Conservation (phyloP, 1,284 basidiomycete species). For the Phylloporus sp. region DNA sequence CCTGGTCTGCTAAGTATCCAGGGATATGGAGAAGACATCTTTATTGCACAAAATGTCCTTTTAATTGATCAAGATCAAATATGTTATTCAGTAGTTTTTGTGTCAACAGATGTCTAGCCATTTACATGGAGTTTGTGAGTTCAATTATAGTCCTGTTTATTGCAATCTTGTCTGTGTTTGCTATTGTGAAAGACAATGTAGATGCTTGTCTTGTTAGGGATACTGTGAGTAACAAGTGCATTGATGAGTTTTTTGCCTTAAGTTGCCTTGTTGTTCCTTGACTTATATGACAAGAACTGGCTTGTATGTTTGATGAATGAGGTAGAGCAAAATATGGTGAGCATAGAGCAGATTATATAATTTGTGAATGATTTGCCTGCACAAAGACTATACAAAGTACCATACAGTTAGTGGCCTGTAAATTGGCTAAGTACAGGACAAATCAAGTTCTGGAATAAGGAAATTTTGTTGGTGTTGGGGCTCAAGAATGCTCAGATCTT, state of each 20-base stretch:
- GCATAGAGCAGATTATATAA: conserved; percentile 79
- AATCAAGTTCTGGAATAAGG: conserved; percentile 75
- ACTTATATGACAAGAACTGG: conserved; percentile 69
- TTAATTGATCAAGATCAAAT: conserved; percentile 89
- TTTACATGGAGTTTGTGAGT: conserved; percentile 84
- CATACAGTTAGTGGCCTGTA: conserved; percentile 64
- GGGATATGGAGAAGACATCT: conserved; percentile 78
- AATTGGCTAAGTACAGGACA: conserved; percentile 82
- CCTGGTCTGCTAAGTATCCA: conserved; percentile 88
- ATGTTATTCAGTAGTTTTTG: conserved; percentile 78
- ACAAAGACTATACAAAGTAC: conserved; percentile 81
- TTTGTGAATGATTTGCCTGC: conserved; percentile 75
- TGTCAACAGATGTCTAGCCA: conserved; percentile 83
- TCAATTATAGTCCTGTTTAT: conserved; percentile 82
- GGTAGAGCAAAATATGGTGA: conserved; percentile 94
- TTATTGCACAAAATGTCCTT: conserved; percentile 80
- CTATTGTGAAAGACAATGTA: conserved; percentile 71
- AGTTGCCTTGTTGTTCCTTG: no score
- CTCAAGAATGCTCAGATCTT: neutral
- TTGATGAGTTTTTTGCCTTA: no score
- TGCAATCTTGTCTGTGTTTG: conserved; percentile 73
- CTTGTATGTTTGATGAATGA: conserved; percentile 90
- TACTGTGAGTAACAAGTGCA: conserved; percentile 55
- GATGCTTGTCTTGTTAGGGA: conserved; percentile 92
- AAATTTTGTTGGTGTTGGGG: neutral